These are phyloP conservation scores for Metschnikowia noctiluminum DNA, from an alignment of 805 yeast genomes.

Conservation along the genomic window DNA sequence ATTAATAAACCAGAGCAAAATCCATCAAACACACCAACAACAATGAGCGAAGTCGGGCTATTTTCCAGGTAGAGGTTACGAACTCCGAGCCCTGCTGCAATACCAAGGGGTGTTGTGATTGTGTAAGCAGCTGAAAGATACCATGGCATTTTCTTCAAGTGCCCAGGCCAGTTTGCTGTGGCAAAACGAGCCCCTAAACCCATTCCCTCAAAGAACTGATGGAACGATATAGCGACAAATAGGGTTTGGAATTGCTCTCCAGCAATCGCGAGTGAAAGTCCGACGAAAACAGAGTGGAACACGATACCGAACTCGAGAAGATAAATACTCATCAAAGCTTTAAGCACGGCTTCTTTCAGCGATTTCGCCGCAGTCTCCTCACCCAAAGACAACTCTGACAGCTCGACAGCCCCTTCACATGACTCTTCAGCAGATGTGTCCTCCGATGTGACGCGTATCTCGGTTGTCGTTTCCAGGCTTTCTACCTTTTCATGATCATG, in stretches of 20 bases:
- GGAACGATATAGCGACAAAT: conserved; percentile 29
- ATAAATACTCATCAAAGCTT: conserved; percentile 13
- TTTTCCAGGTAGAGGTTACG: conserved; percentile 59
- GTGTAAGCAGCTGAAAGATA: conserved; percentile 15
- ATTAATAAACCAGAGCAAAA: conserved; percentile 75
- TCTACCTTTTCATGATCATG: background rate
- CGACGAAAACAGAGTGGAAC: conserved; percentile 34
- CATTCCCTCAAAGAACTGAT: conserved; percentile 33
- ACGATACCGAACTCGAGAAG: conserved; percentile 31
- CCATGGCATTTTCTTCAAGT: conserved; percentile 16
- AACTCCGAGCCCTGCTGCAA: conserved; percentile 77
- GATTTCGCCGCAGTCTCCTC: background rate
- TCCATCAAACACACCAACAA: conserved; percentile 72
- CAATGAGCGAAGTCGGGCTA: conserved; percentile 54
- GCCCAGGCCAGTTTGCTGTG: conserved; percentile 25
- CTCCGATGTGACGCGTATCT: background rate
- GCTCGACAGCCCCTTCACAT: background rate
- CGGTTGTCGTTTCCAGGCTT: background rate
- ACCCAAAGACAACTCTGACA: background rate
- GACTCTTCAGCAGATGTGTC: conserved; percentile 1
- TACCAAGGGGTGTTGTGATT: conserved; percentile 67
- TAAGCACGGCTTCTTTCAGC: conserved; percentile 10
- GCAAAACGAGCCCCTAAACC: conserved; percentile 32
- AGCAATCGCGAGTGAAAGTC: conserved; percentile 31
- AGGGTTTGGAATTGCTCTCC: conserved; percentile 28